Evolutionary conservation across 306 rosid species (phyloP).

Genomic region (Casuarina cunninghamiana): DNA sequence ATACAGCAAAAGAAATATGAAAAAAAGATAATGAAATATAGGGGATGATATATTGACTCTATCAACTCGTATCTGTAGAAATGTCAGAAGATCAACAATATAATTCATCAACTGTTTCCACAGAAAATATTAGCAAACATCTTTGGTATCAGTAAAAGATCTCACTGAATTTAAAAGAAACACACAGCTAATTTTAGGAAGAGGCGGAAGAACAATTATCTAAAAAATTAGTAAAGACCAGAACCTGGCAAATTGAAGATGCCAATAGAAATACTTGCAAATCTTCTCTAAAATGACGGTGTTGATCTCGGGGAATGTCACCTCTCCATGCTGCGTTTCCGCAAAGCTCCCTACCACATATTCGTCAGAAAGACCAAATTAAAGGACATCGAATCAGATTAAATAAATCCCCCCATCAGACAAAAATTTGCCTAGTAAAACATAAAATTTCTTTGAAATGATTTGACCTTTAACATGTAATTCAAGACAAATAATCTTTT

Average conservation of each 20-base stretch:
- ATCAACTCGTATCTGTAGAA: no score
- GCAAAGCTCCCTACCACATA: constrained; percentile 71
- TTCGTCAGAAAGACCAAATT: not conserved
- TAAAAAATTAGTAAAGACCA: constrained; percentile 4
- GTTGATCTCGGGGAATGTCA: constrained; percentile 94
- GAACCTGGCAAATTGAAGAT: constrained; percentile 91
- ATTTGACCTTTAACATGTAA: not conserved
- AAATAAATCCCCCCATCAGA: not conserved
- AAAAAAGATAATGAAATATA: no score
- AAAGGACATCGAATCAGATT: no score
- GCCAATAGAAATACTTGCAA: constrained; percentile 96
- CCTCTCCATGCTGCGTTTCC: constrained; percentile 79
- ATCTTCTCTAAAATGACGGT: constrained; percentile 96
- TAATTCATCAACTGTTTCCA: no score
- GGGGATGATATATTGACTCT: no score
- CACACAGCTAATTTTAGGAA: not conserved
- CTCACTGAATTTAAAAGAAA: not conserved
- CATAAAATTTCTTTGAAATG: not conserved
- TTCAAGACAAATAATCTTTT: not conserved
- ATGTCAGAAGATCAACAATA: no score
- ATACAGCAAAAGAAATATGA: no score
- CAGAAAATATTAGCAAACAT: no score
- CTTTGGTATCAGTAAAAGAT: no score
- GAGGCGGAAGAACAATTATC: not conserved
- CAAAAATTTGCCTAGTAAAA: not conserved